Conservation (phyloP, 345 rosid genomes). For the Euphorbia lathyris region DNA sequence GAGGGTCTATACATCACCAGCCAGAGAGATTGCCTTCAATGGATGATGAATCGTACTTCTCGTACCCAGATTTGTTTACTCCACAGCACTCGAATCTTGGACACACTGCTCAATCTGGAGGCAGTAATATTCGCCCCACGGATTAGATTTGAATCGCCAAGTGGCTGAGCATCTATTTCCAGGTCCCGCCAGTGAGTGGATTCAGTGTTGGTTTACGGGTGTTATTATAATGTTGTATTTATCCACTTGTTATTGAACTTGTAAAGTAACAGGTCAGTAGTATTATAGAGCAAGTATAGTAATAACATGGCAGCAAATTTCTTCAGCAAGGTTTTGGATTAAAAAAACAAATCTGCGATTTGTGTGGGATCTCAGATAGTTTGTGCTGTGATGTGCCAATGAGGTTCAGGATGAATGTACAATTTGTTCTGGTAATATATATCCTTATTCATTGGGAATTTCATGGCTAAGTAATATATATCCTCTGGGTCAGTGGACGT, state of each 20-base stretch:
- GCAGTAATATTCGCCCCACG: conserved; percentile 30
- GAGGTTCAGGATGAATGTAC: conserved; percentile 4
- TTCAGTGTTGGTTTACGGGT: neutral
- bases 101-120: conserved; percentile 25
- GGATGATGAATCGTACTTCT: conserved; percentile 79
- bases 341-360: neutral
- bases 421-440: neutral
- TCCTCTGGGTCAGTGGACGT: too few relatives aligned
- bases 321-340: neutral
- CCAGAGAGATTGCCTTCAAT: conserved; percentile 60
- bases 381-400: neutral
- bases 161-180: neutral
- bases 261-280: conserved; percentile 18
- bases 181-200: conserved; percentile 9
- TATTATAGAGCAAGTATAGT: neutral
- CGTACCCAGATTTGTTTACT: conserved; percentile 75
- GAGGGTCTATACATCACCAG: conserved; percentile 40
- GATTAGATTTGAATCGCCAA: conserved; percentile 22
- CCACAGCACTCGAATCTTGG: conserved; percentile 37
- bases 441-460: neutral
- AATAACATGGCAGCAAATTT: neutral
- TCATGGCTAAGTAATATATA: too few relatives aligned
- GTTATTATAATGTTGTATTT: neutral
- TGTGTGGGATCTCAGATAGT: neutral
- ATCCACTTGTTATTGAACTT: neutral